phyloP scores from a whole-genome alignment of 495 filamentous ascomycete genomes.

The Daldinia childiae region DNA sequence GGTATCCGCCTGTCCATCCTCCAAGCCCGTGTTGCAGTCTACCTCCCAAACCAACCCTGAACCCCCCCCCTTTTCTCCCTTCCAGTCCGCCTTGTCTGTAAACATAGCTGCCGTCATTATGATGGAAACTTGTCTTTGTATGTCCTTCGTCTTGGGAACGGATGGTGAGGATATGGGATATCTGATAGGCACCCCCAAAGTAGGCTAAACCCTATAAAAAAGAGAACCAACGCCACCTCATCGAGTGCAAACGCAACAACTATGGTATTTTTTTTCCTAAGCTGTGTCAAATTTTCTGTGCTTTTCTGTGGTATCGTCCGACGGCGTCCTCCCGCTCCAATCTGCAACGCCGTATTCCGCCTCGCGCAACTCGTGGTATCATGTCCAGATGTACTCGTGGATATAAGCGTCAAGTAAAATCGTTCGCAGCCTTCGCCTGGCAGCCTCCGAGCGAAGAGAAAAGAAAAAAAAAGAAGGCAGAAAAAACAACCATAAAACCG shows the following conservation, averaged over 20 bases:
- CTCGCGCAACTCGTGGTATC: slow-evolving; percentile 48
- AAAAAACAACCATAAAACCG: neutral
- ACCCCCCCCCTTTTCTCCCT: slow-evolving; percentile 16
- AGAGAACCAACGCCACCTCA: slow-evolving; percentile 33
- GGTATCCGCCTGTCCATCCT: slow-evolving; percentile 34
- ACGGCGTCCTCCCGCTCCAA: slow-evolving; percentile 47
- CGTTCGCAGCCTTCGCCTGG: slow-evolving; percentile 40
- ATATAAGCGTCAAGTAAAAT: slow-evolving; percentile 48
- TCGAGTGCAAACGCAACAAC: slow-evolving; percentile 33
- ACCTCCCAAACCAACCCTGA: slow-evolving; percentile 24
- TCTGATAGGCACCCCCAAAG: slow-evolving; percentile 21
- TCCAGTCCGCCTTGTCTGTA: slow-evolving; percentile 4
- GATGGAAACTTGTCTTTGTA: slow-evolving; percentile 8
- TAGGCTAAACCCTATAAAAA: slow-evolving; percentile 32
- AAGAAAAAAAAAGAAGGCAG: slow-evolving; percentile 11
- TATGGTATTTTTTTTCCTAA: slow-evolving; percentile 42
- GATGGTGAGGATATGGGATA: slow-evolving; percentile 23
- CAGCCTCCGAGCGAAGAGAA: slow-evolving; percentile 16
- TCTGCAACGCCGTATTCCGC: slow-evolving; percentile 50
- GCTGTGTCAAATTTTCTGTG: slow-evolving; percentile 45
- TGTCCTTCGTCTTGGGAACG: slow-evolving; percentile 5
- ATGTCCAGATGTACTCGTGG: slow-evolving; percentile 48
- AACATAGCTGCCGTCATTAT: slow-evolving; percentile 5
- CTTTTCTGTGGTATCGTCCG: slow-evolving; percentile 51
- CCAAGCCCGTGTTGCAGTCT: slow-evolving; percentile 35